phyloP scores from a whole-genome alignment of 108 stramenopile species.

The Cyclostephanos tholiformis region DNA sequence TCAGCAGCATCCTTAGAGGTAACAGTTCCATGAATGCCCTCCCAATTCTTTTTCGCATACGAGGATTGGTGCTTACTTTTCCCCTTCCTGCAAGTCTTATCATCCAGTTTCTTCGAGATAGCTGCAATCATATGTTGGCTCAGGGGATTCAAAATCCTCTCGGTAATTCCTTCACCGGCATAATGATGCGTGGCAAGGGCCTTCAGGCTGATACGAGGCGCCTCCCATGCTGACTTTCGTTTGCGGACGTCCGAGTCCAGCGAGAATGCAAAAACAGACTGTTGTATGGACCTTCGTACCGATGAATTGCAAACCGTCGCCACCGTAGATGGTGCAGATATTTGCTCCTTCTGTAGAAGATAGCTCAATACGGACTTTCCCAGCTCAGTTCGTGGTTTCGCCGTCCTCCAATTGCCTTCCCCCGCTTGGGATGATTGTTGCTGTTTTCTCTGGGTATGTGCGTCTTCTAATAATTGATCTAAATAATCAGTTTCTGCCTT shows the following conservation, averaged over 20 bases:
- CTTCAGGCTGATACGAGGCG: constrained; percentile 29
- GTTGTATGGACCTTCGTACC: constrained; percentile 42
- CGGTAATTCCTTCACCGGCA: neutral
- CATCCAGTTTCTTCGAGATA: constrained; percentile 33
- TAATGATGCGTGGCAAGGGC: constrained; percentile 4
- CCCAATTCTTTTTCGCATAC: constrained; percentile 1
- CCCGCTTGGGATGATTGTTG: neutral
- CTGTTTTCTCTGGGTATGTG: constrained; percentile 7
- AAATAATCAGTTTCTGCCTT: constrained; percentile 28
- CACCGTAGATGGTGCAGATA: constrained; percentile 5
- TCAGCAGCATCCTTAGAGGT: constrained; percentile 6
- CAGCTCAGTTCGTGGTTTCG: constrained; percentile 35
- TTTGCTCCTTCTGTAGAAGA: constrained; percentile 18
- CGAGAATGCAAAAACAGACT: constrained; percentile 40
- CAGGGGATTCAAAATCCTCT: constrained; percentile 18
- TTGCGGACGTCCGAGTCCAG: constrained; percentile 36
- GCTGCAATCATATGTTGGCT: constrained; percentile 34
- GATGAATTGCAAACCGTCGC: constrained; percentile 23
- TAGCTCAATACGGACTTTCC: constrained; percentile 31
- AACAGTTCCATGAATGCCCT: constrained; percentile 6
- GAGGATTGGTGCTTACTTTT: constrained; percentile 6
- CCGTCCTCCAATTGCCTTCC: neutral
- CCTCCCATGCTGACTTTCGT: constrained; percentile 41
- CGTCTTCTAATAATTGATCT: constrained; percentile 40
- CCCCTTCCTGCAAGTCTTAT: neutral